Evolutionary conservation across 345 rosid genomes (phyloP).

Genomic region (Kandelia obovata): DNA sequence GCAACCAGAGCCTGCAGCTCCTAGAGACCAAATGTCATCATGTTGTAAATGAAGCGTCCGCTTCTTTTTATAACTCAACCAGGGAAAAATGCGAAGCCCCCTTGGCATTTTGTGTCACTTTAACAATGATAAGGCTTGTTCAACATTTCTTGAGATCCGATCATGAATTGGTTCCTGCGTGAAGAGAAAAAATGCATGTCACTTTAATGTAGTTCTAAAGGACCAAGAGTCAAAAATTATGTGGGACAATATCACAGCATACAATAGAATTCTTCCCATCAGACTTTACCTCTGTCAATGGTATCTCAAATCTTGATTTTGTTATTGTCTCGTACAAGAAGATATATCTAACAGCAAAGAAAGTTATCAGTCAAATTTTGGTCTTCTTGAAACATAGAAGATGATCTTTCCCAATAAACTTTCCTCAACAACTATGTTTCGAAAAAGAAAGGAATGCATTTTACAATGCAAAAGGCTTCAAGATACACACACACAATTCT

Average conservation of each 20-base stretch:
- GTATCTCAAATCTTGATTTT: slow-evolving; percentile 59
- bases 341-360: slow-evolving; percentile 54
- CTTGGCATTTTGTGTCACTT: slow-evolving; percentile 14
- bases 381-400: too few relatives aligned
- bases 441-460: too few relatives aligned
- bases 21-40: background rate
- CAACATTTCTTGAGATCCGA: slow-evolving; percentile 71
- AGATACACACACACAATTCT: too few relatives aligned
- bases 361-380: background rate
- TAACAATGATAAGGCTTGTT: slow-evolving; percentile 52
- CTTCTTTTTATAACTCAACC: background rate
- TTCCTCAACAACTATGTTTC: too few relatives aligned
- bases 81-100: background rate
- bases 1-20: background rate
- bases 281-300: slow-evolving; percentile 39
- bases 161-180: slow-evolving; percentile 72
- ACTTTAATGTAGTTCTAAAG: background rate
- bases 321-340: slow-evolving; percentile 85
- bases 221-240: background rate
- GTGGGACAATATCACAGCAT: background rate
- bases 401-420: too few relatives aligned
- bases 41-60: background rate
- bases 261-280: background rate
- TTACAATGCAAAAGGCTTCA: too few relatives aligned
- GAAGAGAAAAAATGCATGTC: slow-evolving; percentile 7